Evolutionary conservation across 2,329 filamentous ascomycete species (phyloP), one percentile per base, ranked within the genome.

Genomic region (Coniochaeta pulveracea): DNA sequence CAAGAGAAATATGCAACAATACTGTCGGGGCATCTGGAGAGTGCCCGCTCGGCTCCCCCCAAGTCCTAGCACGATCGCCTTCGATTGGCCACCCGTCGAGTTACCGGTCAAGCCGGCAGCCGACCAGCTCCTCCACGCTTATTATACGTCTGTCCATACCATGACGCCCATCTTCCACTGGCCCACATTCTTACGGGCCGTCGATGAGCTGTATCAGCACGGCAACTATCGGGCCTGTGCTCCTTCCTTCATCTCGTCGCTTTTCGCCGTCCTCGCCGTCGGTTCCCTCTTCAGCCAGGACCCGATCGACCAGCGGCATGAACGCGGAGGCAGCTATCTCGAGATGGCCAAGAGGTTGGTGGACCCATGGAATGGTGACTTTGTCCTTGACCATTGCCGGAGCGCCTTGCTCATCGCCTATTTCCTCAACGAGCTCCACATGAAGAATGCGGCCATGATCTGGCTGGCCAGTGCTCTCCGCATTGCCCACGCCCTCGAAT

Each of bases 141-240:
- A 93, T 54, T 80, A 83, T 45, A 65, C 70, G 24, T 80, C 80
- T 6, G 66, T 85, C 16, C 89, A 96, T 51, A 71, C 76, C 19
- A 79, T 84, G 53, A 80, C 88, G 44, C 91, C 91, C 1, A 76
- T 94, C 26, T 49, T 96, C 8, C 85, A 96, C 54, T 93, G 88
- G 82, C 83, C 85, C 2, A 81, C 72, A 0, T 93, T 96, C 47
- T 67, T 80, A 46, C 66, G 72, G 30, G 72, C 81, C 33, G 81
- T 89, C 39, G 84, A 93, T 36, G 68, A 75, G 7, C 64, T 93
- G 6, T 94, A 94, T 55, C 71, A 72, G 35, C 59, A 62, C 26
- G 72, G 75, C 4, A 71, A 69, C 26, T 63, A 81, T 12, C 62
- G 70, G 19, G 69, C 74, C 6, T 19, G 5, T 21, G 64, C 80